Evolutionary conservation across 768 basidiomycete species (phyloP), one percentile per base, ranked within the genome.

Genomic region (Pisolithus sp.): DNA sequence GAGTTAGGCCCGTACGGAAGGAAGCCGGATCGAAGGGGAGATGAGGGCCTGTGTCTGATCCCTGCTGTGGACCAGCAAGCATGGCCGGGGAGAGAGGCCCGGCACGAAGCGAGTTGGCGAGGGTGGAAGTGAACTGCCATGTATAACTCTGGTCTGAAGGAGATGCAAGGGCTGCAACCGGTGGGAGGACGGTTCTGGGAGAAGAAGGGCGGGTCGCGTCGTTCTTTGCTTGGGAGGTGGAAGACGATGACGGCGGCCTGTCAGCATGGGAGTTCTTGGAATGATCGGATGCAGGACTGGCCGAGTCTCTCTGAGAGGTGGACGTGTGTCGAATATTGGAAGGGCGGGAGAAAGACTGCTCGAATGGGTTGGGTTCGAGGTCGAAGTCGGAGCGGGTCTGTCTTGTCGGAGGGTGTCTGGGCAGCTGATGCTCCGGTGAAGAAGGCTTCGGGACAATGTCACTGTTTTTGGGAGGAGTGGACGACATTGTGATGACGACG

Each of bases 81-180:
- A 97, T 95, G 50, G 95, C 93, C 28, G 95, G 95, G 5, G 90
- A 93, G 50, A 98, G 84, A 1, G 95, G 95, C 4, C 94, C 95
- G 0, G 93, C 80, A 43, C 95, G 84, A 31, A 98, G 81, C 2
- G 91, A 93, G 68, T 87, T 87, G 40, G 76, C 69, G 46, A 85
- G 71, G 40, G 82, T 76, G 13, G 78, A 68, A 39, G 79, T 76
- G 64, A 83, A 83, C 34, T 74, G 78, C 89, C 92, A 83, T 51
- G 66, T 67, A 53, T 78, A 79, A 21, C 68, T 66, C 4, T 69
- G 66, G 49, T 76, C 79, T 20, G 73, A 71, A 8, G 77, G 76
- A 7, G 81, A 81, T 1, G 86, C 81, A 53, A 93, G 84, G 50
- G 86, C 74, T 13, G 87, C 83, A 51, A 93, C 76, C 0, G 91